phyloP scores from a whole-genome alignment of 305 asterid genomes.

The Fraxinus dipetala region DNA sequence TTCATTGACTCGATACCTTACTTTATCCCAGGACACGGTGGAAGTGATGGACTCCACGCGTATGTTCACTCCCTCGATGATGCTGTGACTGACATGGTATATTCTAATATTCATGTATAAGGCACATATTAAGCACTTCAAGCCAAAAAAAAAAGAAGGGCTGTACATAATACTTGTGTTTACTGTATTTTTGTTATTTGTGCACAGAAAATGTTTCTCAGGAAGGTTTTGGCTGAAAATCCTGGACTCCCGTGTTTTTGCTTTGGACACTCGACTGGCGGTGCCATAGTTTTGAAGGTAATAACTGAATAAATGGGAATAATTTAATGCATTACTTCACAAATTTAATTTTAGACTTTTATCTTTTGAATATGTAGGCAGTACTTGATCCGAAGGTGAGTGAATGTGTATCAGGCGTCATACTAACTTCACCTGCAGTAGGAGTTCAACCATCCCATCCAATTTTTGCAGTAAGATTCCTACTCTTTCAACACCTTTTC shows the following conservation, averaged over 20 bases:
- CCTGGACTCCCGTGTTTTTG: slow-evolving; percentile 73
- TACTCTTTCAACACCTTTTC: not conserved
- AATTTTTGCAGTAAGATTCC: slow-evolving; percentile 54
- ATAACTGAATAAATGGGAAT: not conserved
- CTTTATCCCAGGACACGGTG: slow-evolving; percentile 74
- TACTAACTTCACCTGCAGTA: slow-evolving; percentile 85
- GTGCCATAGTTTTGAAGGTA: slow-evolving; percentile 87
- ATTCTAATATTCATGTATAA: slow-evolving; percentile 10
- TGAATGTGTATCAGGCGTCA: slow-evolving; percentile 55
- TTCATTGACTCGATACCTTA: not conserved
- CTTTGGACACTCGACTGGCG: slow-evolving; percentile 97
- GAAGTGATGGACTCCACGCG: slow-evolving; percentile 94
- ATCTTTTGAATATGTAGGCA: slow-evolving; percentile 47
- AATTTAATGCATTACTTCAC: not conserved
- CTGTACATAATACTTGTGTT: not conserved
- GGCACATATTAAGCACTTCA: not conserved
- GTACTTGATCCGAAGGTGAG: slow-evolving; percentile 71
- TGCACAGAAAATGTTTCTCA: slow-evolving; percentile 55
- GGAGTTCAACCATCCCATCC: slow-evolving; percentile 93
- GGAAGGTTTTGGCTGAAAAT: slow-evolving; percentile 63
- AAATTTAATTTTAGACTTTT: not conserved
- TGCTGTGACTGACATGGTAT: slow-evolving; percentile 75
- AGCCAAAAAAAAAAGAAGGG: not conserved
- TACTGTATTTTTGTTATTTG: not conserved
- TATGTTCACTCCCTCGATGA: slow-evolving; percentile 78